Base-by-base conservation (phyloP, 345 rosid species). In the Microthlaspi erraticum region DNA sequence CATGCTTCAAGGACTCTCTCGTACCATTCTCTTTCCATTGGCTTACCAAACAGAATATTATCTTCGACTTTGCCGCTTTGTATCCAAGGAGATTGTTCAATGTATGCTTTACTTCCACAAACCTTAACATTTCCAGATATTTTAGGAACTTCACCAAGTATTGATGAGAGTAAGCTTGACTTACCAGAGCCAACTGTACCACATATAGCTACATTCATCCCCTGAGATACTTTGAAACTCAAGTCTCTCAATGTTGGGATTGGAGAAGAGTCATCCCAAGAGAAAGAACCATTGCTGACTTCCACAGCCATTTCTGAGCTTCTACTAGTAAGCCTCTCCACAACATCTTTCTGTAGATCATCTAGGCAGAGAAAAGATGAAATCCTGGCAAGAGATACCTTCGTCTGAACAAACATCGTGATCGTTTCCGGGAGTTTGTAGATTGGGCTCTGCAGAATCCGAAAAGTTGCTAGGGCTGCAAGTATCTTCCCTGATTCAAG, bases 1-100 rank as follows among this genome's bases (percentile, higher is more conserved):
- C 93, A 89, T 2, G 82, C 81, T 58, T 83, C 77, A 31, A 92
- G 78, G n/a, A 81, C 89, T 60, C n/a, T 74, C 4, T 85, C 73
- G 9, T 88, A 88, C 57, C 60, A 63, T 12, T 59, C 74, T 42
- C 70, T 73, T 64, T 85, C 79, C 88, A 84, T 84, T 16, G 58
- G 55, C 57, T 76, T 83, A 10, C 90, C 87, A 48, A 86, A 88
- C 65, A 84, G 72, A 31, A 88, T 81, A 75, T 81, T 87, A 2
- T 85, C 93, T 62, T 81, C 78, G 14, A 92, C 70, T 33, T 71
- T 87, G 39, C 96, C 97, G 45, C 90, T 89, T 38, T 89, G 96
- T 41, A 89, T 91, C 97, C 97, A 91, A 3, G 96, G 85, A 5
- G 87, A 81, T 41, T 91, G 97, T 37, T 92, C 73, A 48, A 89